phyloP scores from a whole-genome alignment of 2,329 filamentous ascomycete species.

The Tolypocladium nubicola region DNA sequence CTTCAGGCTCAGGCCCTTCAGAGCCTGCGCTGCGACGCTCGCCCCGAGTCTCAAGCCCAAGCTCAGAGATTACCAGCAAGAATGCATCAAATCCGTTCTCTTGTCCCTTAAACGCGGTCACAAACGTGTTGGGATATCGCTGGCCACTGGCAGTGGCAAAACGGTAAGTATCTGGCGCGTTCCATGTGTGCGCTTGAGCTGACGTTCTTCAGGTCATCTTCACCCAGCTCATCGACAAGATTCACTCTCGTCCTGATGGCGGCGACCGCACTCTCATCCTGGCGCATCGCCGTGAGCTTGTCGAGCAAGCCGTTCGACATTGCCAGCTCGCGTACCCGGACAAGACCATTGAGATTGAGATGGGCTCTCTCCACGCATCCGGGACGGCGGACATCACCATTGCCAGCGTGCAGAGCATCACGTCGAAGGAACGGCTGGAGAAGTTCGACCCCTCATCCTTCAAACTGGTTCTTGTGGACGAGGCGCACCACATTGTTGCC shows the following conservation, averaged over 20 bases:
- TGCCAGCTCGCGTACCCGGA: constrained; percentile 71
- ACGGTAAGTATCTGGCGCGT: constrained; percentile 45
- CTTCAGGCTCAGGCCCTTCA: constrained; percentile 6
- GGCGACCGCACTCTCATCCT: constrained; percentile 75
- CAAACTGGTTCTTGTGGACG: constrained; percentile 89
- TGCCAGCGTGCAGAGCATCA: constrained; percentile 79
- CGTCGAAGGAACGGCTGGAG: constrained; percentile 60
- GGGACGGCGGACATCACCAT: constrained; percentile 86
- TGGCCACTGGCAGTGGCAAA: constrained; percentile 84
- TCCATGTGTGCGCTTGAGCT: background rate
- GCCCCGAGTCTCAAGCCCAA: constrained; percentile 30
- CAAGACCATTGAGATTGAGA: constrained; percentile 80
- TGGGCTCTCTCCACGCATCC: constrained; percentile 68
- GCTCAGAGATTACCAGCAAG: constrained; percentile 79
- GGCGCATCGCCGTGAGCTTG: constrained; percentile 83
- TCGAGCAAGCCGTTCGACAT: constrained; percentile 85
- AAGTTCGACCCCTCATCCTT: constrained; percentile 75
- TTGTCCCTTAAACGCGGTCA: constrained; percentile 58
- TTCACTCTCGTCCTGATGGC: constrained; percentile 41
- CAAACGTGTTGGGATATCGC: constrained; percentile 70
- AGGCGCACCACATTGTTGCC: constrained; percentile 93
- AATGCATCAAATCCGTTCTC: constrained; percentile 78
- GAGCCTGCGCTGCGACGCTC: constrained; percentile 12
- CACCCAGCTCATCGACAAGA: constrained; percentile 80
- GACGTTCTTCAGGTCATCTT: constrained; percentile 64